phyloP scores from a whole-genome alignment of 179 eudicot species.

The Drosera spatulata region DNA sequence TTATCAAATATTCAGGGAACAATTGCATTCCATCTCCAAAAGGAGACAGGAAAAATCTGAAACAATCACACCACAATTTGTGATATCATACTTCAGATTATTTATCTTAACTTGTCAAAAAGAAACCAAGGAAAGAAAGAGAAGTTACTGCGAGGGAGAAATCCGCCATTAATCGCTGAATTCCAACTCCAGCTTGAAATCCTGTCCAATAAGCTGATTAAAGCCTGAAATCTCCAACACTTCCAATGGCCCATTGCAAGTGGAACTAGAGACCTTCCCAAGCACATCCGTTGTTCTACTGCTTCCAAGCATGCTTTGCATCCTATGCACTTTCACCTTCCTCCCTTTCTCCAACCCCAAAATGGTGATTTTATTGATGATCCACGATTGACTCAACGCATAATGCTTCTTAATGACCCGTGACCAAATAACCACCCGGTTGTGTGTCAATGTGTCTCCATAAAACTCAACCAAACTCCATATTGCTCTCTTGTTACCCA shows the following conservation, averaged over 20 bases:
- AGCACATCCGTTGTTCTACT: not conserved
- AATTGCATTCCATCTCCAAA: too few relatives aligned
- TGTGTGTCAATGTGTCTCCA: constrained; percentile 11
- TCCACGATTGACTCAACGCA: constrained; percentile 43
- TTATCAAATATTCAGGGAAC: too few relatives aligned
- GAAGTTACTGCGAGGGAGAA: too few relatives aligned
- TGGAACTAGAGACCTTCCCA: constrained; percentile 6
- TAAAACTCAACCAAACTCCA: constrained; percentile 48
- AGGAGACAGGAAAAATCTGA: too few relatives aligned
- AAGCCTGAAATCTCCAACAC: constrained; percentile 18
- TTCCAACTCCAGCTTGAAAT: constrained; percentile 16
- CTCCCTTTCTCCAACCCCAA: constrained; percentile 36
- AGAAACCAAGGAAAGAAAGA: too few relatives aligned
- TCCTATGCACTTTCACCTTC: constrained; percentile 4
- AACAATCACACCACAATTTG: too few relatives aligned
- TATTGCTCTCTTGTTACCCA: constrained; percentile 38
- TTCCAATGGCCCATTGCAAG: constrained; percentile 8
- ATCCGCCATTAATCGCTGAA: not conserved
- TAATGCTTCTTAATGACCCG: constrained; percentile 38
- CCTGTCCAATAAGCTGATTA: constrained; percentile 16
- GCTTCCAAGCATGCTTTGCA: constrained; percentile 1
- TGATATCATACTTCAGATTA: too few relatives aligned
- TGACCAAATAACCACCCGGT: constrained; percentile 26
- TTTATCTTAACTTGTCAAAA: too few relatives aligned
- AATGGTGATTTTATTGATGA: constrained; percentile 43